Evolutionary conservation across 129 eudicot species (phyloP).

Genomic region (Centrapalus pauciflorus): DNA sequence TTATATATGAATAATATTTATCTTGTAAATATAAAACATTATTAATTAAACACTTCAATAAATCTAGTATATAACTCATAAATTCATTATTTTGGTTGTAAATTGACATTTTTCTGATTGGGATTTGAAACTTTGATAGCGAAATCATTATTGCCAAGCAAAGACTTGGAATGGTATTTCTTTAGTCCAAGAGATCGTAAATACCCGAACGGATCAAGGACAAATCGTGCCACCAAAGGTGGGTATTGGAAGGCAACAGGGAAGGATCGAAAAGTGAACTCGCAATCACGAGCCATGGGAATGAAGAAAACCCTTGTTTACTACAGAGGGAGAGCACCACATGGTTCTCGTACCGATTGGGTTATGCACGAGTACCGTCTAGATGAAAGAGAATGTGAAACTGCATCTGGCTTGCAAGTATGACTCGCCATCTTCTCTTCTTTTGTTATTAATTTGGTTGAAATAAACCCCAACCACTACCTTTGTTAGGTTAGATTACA

Average conservation of each 20-base stretch:
- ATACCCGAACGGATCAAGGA: slow-evolving; percentile 55
- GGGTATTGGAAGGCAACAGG: slow-evolving; percentile 65
- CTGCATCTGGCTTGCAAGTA: slow-evolving; percentile 34
- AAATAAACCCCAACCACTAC: no score
- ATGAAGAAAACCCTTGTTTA: slow-evolving; percentile 56
- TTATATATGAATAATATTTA: not conserved
- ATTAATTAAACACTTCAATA: not conserved
- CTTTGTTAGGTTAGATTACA: no score
- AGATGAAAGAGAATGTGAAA: slow-evolving; percentile 38
- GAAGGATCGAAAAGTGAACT: slow-evolving; percentile 36
- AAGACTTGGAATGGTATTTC: slow-evolving; percentile 55
- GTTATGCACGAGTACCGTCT: slow-evolving; percentile 56
- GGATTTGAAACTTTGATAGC: slow-evolving; percentile 18
- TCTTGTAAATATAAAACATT: not conserved
- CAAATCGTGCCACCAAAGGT: slow-evolving; percentile 41
- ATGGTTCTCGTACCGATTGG: slow-evolving; percentile 47
- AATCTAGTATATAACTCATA: no score
- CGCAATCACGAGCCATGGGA: slow-evolving; percentile 41
- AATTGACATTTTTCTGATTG: not conserved
- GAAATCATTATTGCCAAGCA: slow-evolving; percentile 45
- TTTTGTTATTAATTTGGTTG: not conserved
- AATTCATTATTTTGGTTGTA: not conserved
- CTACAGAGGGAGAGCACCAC: slow-evolving; percentile 48
- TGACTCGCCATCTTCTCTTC: not conserved
- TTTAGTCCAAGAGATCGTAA: slow-evolving; percentile 54